A percentile compares a stretch with the other conserved stretches of the same genome.
phyloP scores from a whole-genome alignment of 257 asterid species.

The Leonotis leonurus region DNA sequence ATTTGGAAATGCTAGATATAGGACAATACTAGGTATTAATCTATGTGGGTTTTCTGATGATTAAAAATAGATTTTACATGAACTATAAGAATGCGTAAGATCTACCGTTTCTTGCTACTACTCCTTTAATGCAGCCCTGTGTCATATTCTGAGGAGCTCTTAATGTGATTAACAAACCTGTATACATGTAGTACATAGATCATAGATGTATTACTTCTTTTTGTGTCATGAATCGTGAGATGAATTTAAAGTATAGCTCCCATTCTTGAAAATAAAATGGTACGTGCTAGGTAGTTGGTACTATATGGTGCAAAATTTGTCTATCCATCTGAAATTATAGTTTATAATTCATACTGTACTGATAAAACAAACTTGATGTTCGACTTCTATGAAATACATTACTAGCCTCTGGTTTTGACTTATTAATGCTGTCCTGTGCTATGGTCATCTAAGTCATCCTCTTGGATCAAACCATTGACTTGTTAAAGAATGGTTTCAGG shows the following conservation, averaged over 20 bases:
- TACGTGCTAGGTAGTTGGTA: slow-evolving; percentile 4
- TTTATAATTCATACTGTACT: background rate
- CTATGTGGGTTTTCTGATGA: background rate
- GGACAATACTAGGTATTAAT: background rate
- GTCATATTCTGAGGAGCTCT: background rate
- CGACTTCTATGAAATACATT: slow-evolving; percentile 7
- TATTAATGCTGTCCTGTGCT: no score
- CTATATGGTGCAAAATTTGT: background rate
- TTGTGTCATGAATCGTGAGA: background rate
- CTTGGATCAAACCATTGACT: background rate
- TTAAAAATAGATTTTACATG: background rate
- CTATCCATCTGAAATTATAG: background rate
- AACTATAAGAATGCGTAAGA: slow-evolving; percentile 2
- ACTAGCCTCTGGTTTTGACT: background rate
- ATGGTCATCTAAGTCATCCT: no score
- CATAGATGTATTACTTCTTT: background rate
- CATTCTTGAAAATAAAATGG: background rate
- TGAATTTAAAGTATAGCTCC: background rate
- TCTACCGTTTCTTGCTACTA: background rate
- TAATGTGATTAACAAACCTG: slow-evolving; percentile 1
- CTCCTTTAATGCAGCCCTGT: no score
- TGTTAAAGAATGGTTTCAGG: slow-evolving; percentile 35
- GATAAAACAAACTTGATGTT: slow-evolving; percentile 1
- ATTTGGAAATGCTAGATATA: slow-evolving; percentile 1
- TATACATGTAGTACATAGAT: background rate